phyloP scores from a whole-genome alignment of 139 green algal species.

The Micromonas pusilla region DNA sequence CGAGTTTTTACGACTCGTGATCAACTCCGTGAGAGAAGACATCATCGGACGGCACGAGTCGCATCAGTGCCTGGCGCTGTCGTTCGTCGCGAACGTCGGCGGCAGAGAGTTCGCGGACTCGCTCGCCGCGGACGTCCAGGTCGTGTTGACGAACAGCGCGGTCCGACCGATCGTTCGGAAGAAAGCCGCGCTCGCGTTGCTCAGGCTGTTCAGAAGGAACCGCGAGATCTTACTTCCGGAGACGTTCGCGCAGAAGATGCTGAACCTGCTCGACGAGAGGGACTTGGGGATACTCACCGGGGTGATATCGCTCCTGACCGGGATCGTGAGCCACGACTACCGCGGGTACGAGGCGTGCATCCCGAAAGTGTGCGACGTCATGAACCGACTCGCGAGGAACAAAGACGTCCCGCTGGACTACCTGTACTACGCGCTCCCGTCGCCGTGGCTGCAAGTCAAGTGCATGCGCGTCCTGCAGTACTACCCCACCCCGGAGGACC shows the following conservation, averaged over 20 bases:
- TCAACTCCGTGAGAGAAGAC: slow-evolving; percentile 93
- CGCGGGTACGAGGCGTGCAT: slow-evolving; percentile 70
- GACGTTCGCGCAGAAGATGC: slow-evolving; percentile 50
- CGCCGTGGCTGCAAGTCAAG: slow-evolving; percentile 89
- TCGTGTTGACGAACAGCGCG: slow-evolving; percentile 62
- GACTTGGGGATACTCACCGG: slow-evolving; percentile 83
- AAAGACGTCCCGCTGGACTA: slow-evolving; percentile 85
- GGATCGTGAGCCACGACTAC: slow-evolving; percentile 51
- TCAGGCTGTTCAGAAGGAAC: slow-evolving; percentile 87
- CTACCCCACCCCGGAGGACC: slow-evolving; percentile 78
- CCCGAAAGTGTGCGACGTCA: slow-evolving; percentile 63
- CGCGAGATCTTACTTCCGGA: slow-evolving; percentile 58
- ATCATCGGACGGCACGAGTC: slow-evolving; percentile 85
- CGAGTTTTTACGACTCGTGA: slow-evolving; percentile 92
- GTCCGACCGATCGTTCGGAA: slow-evolving; percentile 84
- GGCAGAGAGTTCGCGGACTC: slow-evolving; percentile 91
- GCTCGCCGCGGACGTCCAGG: slow-evolving; percentile 82
- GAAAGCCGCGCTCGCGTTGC: slow-evolving; percentile 91
- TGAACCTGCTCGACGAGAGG: slow-evolving; percentile 76
- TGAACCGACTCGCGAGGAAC: slow-evolving; percentile 67
- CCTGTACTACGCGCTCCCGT: slow-evolving; percentile 96
- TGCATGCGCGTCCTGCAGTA: slow-evolving; percentile 87
- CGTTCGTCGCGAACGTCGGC: slow-evolving; percentile 75
- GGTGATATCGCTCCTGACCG: slow-evolving; percentile 72
- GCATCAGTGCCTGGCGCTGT: slow-evolving; percentile 89